Evolutionary conservation across 176 grass and related monocot genomes (phyloP).

Genomic region (Thalia dealbata): DNA sequence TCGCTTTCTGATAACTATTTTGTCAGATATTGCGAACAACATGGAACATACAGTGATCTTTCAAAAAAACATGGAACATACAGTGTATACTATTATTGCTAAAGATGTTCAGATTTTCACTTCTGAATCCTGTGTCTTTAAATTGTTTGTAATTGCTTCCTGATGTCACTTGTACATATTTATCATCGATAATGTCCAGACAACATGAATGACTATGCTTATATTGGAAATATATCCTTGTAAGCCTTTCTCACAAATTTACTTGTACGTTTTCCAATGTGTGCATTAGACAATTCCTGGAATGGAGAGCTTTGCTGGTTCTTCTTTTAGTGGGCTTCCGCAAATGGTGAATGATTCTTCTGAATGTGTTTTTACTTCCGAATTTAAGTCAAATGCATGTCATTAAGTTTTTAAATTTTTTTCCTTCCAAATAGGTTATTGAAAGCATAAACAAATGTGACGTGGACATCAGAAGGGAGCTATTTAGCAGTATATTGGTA

Average conservation of each 20-base stretch:
- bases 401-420: slow-evolving; percentile 13
- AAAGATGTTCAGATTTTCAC: background rate
- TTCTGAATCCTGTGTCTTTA: background rate
- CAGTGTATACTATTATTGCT: background rate
- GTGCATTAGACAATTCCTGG: slow-evolving; percentile 73
- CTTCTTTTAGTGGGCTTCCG: slow-evolving; percentile 50
- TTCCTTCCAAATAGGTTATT: slow-evolving; percentile 54
- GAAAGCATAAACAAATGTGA: slow-evolving; percentile 97
- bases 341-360: slow-evolving; percentile 60
- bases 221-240: background rate
- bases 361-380: background rate
- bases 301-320: slow-evolving; percentile 61
- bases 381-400: background rate
- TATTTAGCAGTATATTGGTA: slow-evolving; percentile 98
- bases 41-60: background rate
- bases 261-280: slow-evolving; percentile 18
- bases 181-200: background rate
- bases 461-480: slow-evolving; percentile 86
- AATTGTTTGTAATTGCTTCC: background rate
- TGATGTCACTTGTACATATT: background rate
- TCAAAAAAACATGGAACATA: background rate
- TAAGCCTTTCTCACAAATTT: slow-evolving; percentile 10
- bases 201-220: background rate
- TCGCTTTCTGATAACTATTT: background rate
- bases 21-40: no score